Evolutionary conservation across 208 protist species (phyloP).

Genomic region (Trypanosoma mega): DNA sequence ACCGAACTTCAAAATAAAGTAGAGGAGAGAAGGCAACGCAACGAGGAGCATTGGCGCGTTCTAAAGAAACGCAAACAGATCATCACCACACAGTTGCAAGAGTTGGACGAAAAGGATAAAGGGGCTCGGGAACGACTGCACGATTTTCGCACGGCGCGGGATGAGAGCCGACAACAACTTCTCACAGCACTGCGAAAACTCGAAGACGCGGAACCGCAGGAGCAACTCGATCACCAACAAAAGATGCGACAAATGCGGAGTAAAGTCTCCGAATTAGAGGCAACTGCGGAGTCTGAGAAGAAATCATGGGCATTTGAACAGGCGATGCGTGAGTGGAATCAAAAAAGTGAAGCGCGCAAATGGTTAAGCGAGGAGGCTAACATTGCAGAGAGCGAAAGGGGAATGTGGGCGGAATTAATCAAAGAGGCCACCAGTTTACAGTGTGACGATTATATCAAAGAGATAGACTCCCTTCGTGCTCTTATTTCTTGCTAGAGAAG

Average conservation of each 20-base stretch:
- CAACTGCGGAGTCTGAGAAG: conserved; percentile 57
- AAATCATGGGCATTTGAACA: conserved; percentile 78
- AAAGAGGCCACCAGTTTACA: conserved; percentile 53
- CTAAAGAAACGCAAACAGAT: conserved; percentile 51
- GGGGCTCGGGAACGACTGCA: conserved; percentile 38
- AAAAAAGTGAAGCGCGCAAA: conserved; percentile 58
- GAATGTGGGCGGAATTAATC: conserved; percentile 67
- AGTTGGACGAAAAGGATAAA: conserved; percentile 56
- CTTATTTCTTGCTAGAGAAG: conserved; percentile 22
- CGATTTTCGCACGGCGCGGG: conserved; percentile 43
- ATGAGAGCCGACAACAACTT: conserved; percentile 56
- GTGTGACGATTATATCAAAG: conserved; percentile 42
- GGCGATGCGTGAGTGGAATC: conserved; percentile 66
- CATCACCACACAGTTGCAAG: conserved; percentile 34
- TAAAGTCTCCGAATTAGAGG: conserved; percentile 44
- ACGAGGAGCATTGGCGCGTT: conserved; percentile 64
- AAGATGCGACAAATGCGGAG: conserved; percentile 41
- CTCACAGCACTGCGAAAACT: conserved; percentile 43
- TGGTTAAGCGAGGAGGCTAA: conserved; percentile 52
- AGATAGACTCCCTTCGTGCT: conserved; percentile 40
- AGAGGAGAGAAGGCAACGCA: conserved; percentile 58
- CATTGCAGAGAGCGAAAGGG: conserved; percentile 58
- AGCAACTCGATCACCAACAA: conserved; percentile 47
- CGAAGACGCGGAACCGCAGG: conserved; percentile 40
- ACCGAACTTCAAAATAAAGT: conserved; percentile 66